Evolutionary conservation across 1,139 yeast genomes (phyloP), one percentile per base, ranked within the genome.

Genomic region (Blastobotrys serpentis): DNA sequence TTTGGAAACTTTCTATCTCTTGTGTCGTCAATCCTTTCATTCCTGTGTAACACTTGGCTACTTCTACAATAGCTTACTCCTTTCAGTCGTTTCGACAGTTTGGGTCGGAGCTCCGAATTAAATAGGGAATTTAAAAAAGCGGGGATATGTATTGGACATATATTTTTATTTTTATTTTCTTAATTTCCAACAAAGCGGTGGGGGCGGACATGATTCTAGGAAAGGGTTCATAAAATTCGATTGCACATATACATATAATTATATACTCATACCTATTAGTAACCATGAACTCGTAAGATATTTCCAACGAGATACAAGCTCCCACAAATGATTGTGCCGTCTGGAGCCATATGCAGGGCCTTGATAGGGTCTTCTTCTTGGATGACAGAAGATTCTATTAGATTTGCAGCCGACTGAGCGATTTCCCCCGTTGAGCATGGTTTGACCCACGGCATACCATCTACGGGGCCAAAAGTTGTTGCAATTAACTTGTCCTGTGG

Each of bases 361-460:
- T 47, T 33, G 14, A 26, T 21, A 19, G 42, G 43, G 5, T 33
- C 14, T 11, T 33, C 19, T 17, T 33, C 19, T 17, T 33, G 38
- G n/a, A n/a, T 11, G 6, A 19, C 42, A 8, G 21, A 21, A 13
- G 29, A 10, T 2, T 38, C 19, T 3, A 55, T 48, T 18, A 54
- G 34, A n/a, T 44, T 13, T 4, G 40, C 30, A 2, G 62, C 60
- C 11, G 47, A 51, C 8, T 54, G 37, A 29, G 66, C 64, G 13
- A 84, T 60, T 2, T 68, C 72, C 1, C 62, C 62, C 0, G 77
- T 65, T 1, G 71, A 67, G 54, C 72, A 74, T 2, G 87, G 69
- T 21, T 71, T 60, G 11, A 92, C 81, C 98, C 98, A 92, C 0
- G 97, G 96, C 98, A 90, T 90, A 0, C 86, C 84, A 13, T 85